These are phyloP conservation scores for Pythium folliculosum DNA, from an alignment of 352 stramenopile species.

Conservation along the genomic window DNA sequence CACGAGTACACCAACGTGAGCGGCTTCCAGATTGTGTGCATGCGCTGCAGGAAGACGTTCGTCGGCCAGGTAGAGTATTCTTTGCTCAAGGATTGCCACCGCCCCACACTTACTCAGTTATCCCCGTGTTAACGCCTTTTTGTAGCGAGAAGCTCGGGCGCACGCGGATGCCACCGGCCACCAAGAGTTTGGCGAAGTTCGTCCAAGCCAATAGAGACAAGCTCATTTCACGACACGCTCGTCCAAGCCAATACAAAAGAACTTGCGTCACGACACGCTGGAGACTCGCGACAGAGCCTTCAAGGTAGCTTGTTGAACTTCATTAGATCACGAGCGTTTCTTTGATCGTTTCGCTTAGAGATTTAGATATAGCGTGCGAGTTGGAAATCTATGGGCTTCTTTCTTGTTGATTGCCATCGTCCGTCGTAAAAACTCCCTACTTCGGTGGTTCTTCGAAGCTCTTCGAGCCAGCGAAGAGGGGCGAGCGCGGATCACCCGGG, in stretches of 20 bases:
- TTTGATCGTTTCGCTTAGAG: neutral
- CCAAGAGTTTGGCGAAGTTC: conserved; percentile 75
- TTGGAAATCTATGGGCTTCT: conserved; percentile 13
- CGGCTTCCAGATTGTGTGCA: conserved; percentile 73
- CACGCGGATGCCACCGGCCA: conserved; percentile 70
- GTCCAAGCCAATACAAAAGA: no score
- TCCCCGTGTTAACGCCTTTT: neutral
- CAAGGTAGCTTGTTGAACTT: no score
- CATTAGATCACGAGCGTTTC: conserved; percentile 2
- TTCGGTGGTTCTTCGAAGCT: conserved; percentile 29
- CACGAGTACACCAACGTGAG: conserved; percentile 81
- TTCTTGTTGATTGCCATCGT: neutral
- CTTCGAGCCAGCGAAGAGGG: conserved; percentile 38
- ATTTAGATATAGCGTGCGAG: conserved; percentile 1
- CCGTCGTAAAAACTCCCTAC: no score
- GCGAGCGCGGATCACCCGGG: conserved; percentile 43
- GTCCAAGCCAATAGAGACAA: conserved; percentile 16
- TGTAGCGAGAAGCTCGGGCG: conserved; percentile 53
- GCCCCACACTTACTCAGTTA: no score
- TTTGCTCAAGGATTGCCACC: no score
- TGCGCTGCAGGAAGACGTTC: conserved; percentile 66
- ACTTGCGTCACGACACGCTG: no score
- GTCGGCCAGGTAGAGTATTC: conserved; percentile 33
- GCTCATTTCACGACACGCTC: no score
- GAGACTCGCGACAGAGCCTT: no score